Evolutionary conservation across 1,139 yeast genomes (phyloP), one percentile per base, ranked within the genome.

Genomic region (Yamadazyma aaseri): DNA sequence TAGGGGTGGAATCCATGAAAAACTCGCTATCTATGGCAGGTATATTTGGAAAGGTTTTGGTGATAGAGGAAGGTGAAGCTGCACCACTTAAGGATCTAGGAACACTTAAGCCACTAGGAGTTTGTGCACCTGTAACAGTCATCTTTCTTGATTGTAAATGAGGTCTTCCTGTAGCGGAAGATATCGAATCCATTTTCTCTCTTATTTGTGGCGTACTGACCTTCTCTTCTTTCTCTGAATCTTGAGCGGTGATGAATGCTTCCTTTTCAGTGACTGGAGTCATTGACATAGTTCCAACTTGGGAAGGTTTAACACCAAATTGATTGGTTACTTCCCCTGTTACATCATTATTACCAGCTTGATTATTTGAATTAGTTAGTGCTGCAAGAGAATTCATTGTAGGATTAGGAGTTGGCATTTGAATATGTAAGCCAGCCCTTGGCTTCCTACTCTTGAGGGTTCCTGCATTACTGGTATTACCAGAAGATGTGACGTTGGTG

Each of bases 251-350:
- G 5, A 46, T 38, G 26, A 50, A 49, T 8, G 52, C 43, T 23
- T 59, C 76, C 46, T 71, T 79, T 47, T 83, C 94, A 1, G 85
- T 71, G 2, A 83, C 79, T 1, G 92, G 94, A 0, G 94, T 83
- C 94, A 83, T 83, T 0, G 86, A 73, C 47, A 81, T 61, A 15
- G 71, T 52, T 31, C 65, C 63, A 2, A 76, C 66, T 31, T 68
- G 73, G 9, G 75, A 60, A 2, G 80, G 73, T 50, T 76, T 71
- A 44, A 79, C 69, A 31, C 89, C 84, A 64, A 79, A 79, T 50
- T 83, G 84, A 53, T 82, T 79, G 9, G 78, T 70, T 40, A 72
- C 72, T 14, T 61, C 69, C 27, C 42, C 44, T 17, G 47, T 53
- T 4, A 39, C 44, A 4, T 49, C 57, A n/a, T 49, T 56, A 9